Conservation (phyloP, 2,329 filamentous ascomycete genomes). For the Colletotrichum graminicola region DNA sequence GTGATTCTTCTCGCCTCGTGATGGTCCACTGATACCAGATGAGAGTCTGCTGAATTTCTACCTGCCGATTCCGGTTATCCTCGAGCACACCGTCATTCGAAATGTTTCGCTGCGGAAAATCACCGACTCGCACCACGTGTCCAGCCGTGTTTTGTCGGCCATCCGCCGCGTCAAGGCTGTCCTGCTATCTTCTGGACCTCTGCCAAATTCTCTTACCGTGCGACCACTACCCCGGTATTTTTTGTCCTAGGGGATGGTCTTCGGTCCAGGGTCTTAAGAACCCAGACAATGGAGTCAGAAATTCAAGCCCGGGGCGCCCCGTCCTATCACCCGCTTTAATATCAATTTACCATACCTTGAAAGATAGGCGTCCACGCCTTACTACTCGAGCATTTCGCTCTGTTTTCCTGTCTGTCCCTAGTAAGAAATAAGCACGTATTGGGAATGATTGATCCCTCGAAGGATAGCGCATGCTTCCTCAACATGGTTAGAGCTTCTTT, state of each 20-base stretch:
- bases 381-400: neutral
- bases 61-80: slow-evolving; percentile 20
- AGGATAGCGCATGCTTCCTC: neutral
- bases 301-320: neutral
- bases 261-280: neutral
- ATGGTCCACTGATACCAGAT: slow-evolving; percentile 14
- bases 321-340: neutral
- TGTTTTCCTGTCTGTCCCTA: neutral
- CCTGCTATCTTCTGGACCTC: neutral
- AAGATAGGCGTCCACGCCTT: neutral
- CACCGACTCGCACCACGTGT: slow-evolving; percentile 9
- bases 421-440: neutral
- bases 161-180: neutral
- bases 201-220: neutral
- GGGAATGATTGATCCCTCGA: neutral
- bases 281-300: slow-evolving; percentile 7
- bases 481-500: neutral
- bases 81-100: neutral
- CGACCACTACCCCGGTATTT: slow-evolving; percentile 22
- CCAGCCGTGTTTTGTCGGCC: neutral
- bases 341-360: neutral
- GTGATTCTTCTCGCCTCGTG: slow-evolving; percentile 10
- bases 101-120: slow-evolving; percentile 18
- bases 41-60: neutral
- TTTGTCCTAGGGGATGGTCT: neutral